Evolutionary conservation across 139 green algal genomes (phyloP), one percentile per base, ranked within the genome.

Genomic region (Chlorella sp.): DNA sequence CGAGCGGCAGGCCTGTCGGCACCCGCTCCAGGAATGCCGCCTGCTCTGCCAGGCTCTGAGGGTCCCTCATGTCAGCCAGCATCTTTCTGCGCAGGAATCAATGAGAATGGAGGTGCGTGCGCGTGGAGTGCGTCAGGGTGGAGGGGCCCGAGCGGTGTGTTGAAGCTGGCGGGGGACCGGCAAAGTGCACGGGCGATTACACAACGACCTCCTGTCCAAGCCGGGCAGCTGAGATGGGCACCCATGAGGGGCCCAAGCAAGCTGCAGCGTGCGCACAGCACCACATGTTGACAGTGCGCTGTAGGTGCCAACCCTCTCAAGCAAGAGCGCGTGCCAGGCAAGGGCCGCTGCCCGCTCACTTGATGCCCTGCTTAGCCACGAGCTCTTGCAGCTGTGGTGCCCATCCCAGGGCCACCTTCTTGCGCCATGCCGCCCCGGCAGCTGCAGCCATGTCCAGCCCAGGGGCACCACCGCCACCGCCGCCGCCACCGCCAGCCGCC

Each of bases 341-440:
- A 3, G 32, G 30, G 15, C 7, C 26, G 14, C 24, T 37, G 32
- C 71, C 32, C 1, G 14, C 78, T 30, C 39, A 83, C 78, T 42
- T 32, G 30, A 85, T 40, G 30, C 83, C 64, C 37, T 37, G 61
- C n/a, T 12, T 87, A 0, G 15, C 21, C 14, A 78, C 2, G 21
- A 79, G 36, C 61, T 80, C 36, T 22, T 64, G 32, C 36, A 87
- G 61, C 22, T 37, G 39, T 0, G 64, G 83, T 7, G 83, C 64
- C 83, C 83, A 87, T 2, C 36, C 83, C 83, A 77, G 64, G 24
- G 60, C 28, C 83, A 87, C 83, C 28, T 79, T 87, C 11, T 78
- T 87, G 1, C 83, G 83, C 83, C 83, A 87, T 9, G 39, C 64
- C n/a, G 83, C 83, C 24, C 32, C 83, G 14, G 83, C 61, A 1